Percentiles rank a stretch among this genome's conserved stretches.
phyloP scores from a whole-genome alignment of 352 stramenopile species.

The Phytophthora pseudosyringae region DNA sequence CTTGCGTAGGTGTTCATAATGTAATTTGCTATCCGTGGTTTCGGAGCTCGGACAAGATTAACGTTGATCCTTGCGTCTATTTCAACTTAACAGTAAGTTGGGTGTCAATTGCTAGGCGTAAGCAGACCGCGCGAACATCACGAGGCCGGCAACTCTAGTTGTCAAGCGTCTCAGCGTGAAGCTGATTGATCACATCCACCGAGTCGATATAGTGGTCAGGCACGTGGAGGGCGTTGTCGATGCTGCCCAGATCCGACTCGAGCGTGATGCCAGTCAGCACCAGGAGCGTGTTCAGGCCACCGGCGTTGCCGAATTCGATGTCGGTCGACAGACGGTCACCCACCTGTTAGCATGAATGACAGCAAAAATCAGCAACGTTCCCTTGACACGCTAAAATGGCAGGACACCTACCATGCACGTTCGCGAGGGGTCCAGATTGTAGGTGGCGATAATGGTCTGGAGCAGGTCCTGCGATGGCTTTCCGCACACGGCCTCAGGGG shows the following conservation, averaged over 20 bases:
- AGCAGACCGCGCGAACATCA: background rate
- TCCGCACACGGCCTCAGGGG: slow-evolving; percentile 75
- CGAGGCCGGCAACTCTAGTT: slow-evolving; percentile 23
- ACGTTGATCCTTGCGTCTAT: slow-evolving; percentile 26
- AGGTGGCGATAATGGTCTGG: slow-evolving; percentile 77
- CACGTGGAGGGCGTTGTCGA: slow-evolving; percentile 57
- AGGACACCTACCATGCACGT: slow-evolving; percentile 76
- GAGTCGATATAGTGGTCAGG: slow-evolving; percentile 77
- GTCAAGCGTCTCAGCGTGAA: slow-evolving; percentile 56
- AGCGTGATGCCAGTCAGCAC: slow-evolving; percentile 79
- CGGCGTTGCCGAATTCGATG: slow-evolving; percentile 83
- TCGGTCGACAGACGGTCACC: slow-evolving; percentile 83
- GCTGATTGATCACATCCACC: slow-evolving; percentile 75
- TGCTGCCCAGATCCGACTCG: slow-evolving; percentile 59
- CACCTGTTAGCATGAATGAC: slow-evolving; percentile 46
- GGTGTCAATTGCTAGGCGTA: background rate
- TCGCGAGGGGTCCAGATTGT: slow-evolving; percentile 67
- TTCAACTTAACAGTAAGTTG: slow-evolving; percentile 1
- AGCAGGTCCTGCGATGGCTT: slow-evolving; percentile 88
- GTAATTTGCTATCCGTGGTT: slow-evolving; percentile 33
- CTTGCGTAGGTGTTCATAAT: slow-evolving; percentile 25
- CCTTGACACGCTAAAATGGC: background rate
- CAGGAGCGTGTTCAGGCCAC: slow-evolving; percentile 74
- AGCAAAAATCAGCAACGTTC: background rate
- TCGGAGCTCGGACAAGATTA: background rate